These are phyloP conservation scores for Arthrocladium fulminans DNA, from an alignment of 2,329 filamentous ascomycete genomes.

Conservation along the genomic window DNA sequence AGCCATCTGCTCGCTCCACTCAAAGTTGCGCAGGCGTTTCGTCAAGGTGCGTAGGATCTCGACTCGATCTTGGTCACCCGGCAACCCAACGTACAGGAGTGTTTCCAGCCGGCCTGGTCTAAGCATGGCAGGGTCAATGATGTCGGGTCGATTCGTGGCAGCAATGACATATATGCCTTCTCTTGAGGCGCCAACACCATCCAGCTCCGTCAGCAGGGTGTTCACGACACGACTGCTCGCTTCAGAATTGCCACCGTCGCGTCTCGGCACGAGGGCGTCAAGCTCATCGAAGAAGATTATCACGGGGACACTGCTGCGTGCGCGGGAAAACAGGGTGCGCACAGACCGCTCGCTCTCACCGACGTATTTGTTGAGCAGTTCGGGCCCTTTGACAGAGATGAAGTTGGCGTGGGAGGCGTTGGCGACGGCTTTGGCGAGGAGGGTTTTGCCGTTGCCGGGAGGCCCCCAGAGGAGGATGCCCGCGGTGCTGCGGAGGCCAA, in stretches of 20 bases:
- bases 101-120: slow-evolving; percentile 83
- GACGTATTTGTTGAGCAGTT: slow-evolving; percentile 94
- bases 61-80: slow-evolving; percentile 66
- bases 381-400: slow-evolving; percentile 93
- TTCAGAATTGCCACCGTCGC: slow-evolving; percentile 70
- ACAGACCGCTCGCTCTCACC: slow-evolving; percentile 92
- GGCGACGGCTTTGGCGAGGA: slow-evolving; percentile 90
- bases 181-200: slow-evolving; percentile 66
- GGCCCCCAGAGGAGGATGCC: slow-evolving; percentile 94
- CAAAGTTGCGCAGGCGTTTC: slow-evolving; percentile 40
- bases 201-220: slow-evolving; percentile 85
- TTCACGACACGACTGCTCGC: slow-evolving; percentile 86
- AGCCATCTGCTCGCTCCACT: slow-evolving; percentile 48
- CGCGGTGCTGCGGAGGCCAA: slow-evolving; percentile 72
- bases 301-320: slow-evolving; percentile 76
- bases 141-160: slow-evolving; percentile 89
- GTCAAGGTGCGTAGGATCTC: slow-evolving; percentile 69
- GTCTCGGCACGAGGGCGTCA: slow-evolving; percentile 78
- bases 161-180: slow-evolving; percentile 88
- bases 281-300: slow-evolving; percentile 98
- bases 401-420: slow-evolving; percentile 96
- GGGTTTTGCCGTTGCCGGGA: slow-evolving; percentile 91
- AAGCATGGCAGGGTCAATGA: slow-evolving; percentile 92
- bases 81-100: slow-evolving; percentile 81
- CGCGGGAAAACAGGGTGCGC: slow-evolving; percentile 81